Conservation (phyloP, 73 alveolate species). For the Diophrys appendiculata region DNA sequence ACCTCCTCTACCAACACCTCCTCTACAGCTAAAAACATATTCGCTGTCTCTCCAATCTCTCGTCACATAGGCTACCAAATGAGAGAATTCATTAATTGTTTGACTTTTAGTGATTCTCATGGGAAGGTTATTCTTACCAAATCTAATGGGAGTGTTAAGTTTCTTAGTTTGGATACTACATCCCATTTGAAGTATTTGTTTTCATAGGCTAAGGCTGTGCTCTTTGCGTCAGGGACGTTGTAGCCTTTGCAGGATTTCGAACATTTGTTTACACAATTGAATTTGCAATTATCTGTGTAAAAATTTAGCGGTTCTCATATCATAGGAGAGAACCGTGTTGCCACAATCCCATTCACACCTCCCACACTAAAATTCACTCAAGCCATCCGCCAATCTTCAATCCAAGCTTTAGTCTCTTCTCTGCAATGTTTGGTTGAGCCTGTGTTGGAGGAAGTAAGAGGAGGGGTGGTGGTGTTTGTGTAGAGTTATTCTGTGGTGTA, state of each 20-base stretch:
- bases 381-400: too few species aligned
- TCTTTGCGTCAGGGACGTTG: neutral
- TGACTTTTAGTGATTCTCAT: neutral
- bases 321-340: neutral
- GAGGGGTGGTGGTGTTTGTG: constrained; percentile 7
- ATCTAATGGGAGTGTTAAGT: neutral
- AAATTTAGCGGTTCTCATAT: neutral
- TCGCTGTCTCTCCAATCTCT: neutral
- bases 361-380: too few species aligned
- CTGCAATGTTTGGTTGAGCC: too few species aligned
- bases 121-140: neutral
- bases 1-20: too few species aligned
- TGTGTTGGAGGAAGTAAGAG: too few species aligned
- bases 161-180: neutral
- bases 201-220: neutral
- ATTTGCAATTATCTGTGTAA: too few species aligned
- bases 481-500: neutral
- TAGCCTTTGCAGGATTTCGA: neutral
- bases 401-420: too few species aligned
- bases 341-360: neutral
- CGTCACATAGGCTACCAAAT: neutral
- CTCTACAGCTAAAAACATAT: neutral
- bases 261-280: neutral
- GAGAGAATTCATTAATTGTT: neutral
- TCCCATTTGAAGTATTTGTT: too few species aligned